Evolutionary conservation across 2,329 filamentous ascomycete species (phyloP), one percentile per base, ranked within the genome.

Genomic region (Fusarium nelsonii): DNA sequence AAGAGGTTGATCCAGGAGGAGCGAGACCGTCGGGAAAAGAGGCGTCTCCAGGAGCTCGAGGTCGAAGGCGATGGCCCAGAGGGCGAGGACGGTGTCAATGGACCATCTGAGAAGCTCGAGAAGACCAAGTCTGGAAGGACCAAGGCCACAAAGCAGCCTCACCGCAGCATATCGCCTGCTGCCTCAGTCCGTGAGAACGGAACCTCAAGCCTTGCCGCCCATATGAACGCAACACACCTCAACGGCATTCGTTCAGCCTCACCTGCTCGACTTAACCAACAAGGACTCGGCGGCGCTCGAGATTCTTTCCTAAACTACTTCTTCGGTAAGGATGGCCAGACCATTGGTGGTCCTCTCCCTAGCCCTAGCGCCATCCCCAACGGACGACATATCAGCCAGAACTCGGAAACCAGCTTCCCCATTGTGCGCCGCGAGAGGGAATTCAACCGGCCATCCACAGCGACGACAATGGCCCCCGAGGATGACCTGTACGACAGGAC

Each of bases 291-390:
- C 58, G 87, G 83, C 63, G 88, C 92, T 40, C 88, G 91, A 66
- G 96, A 99, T 81, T 97, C 94, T 1, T 99, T 99, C 84, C 81
- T 99, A 66, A 98, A 95, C 81, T 99, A 99, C 81, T 99, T 99
- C 82, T 99, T 99, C 75, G 94, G 96, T 74, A 98, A 99, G 78
- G 96, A 99, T 65, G 92, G 92, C 46, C 84, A 87, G 28, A 73
- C 75, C 39, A 71, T 73, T 12, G 72, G 74, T 6, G 62, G 57
- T 82, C 84, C 60, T 75, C 82, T 63, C 76, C 83, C 77, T 6
- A 73, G 70, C 58, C 71, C 74, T 15, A 52, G 70, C 50, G 68
- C 72, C 10, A 56, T 66, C 8, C 63, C 72, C 46, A 73, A 76
- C 56, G 71, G 71, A 55, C 85, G 94, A 70, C 93, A 97, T 76